Evolutionary conservation across 192 early-diverging fungal species (phyloP).

Genomic region (Coemansia sp.): DNA sequence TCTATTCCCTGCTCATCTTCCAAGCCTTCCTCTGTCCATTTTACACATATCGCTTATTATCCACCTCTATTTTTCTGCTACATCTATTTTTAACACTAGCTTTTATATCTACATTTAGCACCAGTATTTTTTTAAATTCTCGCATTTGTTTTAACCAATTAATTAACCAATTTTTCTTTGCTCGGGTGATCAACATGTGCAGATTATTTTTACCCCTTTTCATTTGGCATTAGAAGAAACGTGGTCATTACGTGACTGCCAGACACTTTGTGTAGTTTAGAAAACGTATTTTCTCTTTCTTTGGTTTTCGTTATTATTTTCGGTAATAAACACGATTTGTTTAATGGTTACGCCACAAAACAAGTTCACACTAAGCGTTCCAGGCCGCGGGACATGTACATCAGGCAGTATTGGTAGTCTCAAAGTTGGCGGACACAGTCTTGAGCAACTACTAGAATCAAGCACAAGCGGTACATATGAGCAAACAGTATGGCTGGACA

Average conservation of each 20-base stretch:
- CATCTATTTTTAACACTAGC: background rate
- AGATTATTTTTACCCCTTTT: background rate
- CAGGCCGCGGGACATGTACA: background rate
- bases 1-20: background rate
- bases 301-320: background rate
- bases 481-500: conserved; percentile 12
- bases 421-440: background rate
- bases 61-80: background rate
- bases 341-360: background rate
- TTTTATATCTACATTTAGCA: background rate
- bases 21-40: background rate
- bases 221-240: background rate
- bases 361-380: conserved; percentile 9
- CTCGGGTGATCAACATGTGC: conserved; percentile 3
- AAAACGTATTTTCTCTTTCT: background rate
- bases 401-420: background rate
- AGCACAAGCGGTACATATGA: too few relatives aligned
- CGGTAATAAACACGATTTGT: background rate
- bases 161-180: background rate
- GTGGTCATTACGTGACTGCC: background rate
- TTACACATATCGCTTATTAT: conserved; percentile 6
- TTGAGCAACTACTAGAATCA: conserved; percentile 4
- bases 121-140: too few relatives aligned
- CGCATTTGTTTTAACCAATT: background rate
- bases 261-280: background rate